These are phyloP conservation scores for Tolypocladium tropicale DNA, from an alignment of 2,329 filamentous ascomycete species.

Conservation along the genomic window DNA sequence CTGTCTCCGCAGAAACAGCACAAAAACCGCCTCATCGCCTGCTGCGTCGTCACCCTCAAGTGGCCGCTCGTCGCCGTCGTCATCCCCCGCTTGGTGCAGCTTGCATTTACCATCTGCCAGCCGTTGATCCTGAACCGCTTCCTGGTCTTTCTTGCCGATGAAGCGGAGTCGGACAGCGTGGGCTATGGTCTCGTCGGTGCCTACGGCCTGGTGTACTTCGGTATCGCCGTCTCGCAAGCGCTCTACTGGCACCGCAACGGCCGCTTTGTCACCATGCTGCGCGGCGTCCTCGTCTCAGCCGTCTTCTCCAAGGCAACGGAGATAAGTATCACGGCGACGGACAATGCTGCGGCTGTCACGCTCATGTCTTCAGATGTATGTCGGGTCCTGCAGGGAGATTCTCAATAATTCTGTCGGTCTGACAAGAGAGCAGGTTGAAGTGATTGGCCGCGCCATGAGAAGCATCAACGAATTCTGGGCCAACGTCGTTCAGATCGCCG, in stretches of 20 bases:
- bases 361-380: not conserved
- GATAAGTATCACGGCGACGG: not conserved
- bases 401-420: not conserved
- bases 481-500: not conserved
- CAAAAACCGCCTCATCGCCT: not conserved
- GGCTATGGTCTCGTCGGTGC: not conserved
- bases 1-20: no score
- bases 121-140: conserved; percentile 24
- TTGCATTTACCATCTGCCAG: conserved; percentile 26
- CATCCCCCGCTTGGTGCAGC: conserved; percentile 18
- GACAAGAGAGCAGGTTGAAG: not conserved
- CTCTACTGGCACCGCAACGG: not conserved
- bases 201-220: not conserved
- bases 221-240: not conserved
- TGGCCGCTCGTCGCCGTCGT: conserved; percentile 19
- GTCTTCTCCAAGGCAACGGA: not conserved
- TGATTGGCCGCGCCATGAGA: not conserved
- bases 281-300: not conserved
- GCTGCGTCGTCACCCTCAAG: conserved; percentile 12
- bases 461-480: not conserved
- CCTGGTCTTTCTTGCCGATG: conserved; percentile 19
- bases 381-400: not conserved
- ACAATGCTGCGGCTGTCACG: not conserved
- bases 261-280: not conserved
- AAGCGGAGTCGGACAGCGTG: conserved; percentile 9